These are phyloP conservation scores for Leishmania guyanensis DNA, from an alignment of 208 protist genomes.

Conservation along the genomic window DNA sequence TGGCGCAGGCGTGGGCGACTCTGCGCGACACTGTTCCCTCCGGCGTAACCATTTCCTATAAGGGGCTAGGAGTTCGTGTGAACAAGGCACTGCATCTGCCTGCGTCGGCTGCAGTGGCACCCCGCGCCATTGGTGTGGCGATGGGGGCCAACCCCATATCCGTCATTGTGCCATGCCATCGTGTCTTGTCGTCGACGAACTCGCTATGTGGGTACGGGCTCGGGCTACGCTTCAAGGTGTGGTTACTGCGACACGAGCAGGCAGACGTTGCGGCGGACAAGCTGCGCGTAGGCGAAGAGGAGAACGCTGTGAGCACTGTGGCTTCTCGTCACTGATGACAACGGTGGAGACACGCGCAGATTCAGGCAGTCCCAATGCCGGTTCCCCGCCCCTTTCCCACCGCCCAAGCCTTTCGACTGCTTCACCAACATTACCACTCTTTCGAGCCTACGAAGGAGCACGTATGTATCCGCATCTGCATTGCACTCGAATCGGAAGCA, in stretches of 20 bases:
- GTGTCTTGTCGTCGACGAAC: constrained; percentile 55
- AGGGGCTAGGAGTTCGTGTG: constrained; percentile 39
- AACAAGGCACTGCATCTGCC: constrained; percentile 8
- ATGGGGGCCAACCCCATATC: constrained; percentile 67
- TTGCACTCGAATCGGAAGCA: neutral
- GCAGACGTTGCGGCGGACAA: constrained; percentile 35
- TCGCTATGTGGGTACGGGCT: constrained; percentile 62
- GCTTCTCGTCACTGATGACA: constrained; percentile 24
- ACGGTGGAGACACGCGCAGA: neutral
- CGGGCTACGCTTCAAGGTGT: constrained; percentile 66
- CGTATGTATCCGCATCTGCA: neutral
- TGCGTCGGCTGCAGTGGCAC: constrained; percentile 2
- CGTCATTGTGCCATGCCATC: constrained; percentile 76
- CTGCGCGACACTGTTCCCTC: constrained; percentile 47
- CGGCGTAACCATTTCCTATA: constrained; percentile 54
- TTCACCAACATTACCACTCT: neutral
- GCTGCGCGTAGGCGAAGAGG: constrained; percentile 34
- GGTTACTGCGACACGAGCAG: constrained; percentile 69
- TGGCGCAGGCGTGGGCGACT: constrained; percentile 40
- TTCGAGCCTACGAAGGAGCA: constrained; percentile 4
- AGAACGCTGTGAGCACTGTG: constrained; percentile 26
- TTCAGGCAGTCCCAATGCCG: neutral
- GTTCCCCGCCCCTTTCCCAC: constrained; percentile 2
- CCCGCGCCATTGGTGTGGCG: constrained; percentile 64
- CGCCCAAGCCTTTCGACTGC: neutral